A percentile compares a stretch with the other conserved stretches of the same genome.
Evolutionary conservation across 106 monocot genomes (phyloP).

Genomic region (Dactylorhiza incarnata): DNA sequence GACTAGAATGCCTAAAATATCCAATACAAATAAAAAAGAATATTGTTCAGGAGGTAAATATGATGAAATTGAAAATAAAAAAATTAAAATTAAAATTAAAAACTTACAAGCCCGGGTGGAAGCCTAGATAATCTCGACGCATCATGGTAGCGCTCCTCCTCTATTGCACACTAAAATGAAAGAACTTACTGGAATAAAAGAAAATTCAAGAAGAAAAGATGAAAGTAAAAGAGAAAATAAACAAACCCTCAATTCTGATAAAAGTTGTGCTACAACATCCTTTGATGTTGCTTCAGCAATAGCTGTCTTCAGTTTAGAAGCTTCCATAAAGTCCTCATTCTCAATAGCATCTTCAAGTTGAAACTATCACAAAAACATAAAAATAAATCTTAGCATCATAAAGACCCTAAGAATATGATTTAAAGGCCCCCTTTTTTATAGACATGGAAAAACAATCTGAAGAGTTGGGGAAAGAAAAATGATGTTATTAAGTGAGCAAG

Average conservation of each 20-base stretch:
- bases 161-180: conserved; percentile 49
- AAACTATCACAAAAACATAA: conserved; percentile 35
- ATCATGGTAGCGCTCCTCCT: conserved; percentile 82
- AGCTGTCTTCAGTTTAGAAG: conserved; percentile 62
- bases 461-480: not conserved
- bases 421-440: not conserved
- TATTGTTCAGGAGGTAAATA: not conserved
- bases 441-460: not conserved
- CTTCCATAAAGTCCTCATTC: conserved; percentile 83
- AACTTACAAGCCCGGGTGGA: conserved; percentile 72
- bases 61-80: not conserved
- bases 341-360: conserved; percentile 94
- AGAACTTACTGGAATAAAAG: not conserved
- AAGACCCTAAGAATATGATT: not conserved
- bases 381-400: not conserved
- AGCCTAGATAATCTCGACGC: conserved; percentile 57
- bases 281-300: conserved; percentile 63
- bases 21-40: not conserved
- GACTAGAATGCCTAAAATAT: not conserved
- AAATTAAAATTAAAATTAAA: not conserved
- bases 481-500: not conserved
- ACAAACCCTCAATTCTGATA: conserved; percentile 62
- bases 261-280: conserved; percentile 59
- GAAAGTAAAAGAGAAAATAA: not conserved
- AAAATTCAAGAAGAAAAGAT: not conserved